A percentile compares a stretch with the other conserved stretches of the same genome.
Evolutionary conservation across 441 rosid species (phyloP).

Genomic region (Sinapis alba): DNA sequence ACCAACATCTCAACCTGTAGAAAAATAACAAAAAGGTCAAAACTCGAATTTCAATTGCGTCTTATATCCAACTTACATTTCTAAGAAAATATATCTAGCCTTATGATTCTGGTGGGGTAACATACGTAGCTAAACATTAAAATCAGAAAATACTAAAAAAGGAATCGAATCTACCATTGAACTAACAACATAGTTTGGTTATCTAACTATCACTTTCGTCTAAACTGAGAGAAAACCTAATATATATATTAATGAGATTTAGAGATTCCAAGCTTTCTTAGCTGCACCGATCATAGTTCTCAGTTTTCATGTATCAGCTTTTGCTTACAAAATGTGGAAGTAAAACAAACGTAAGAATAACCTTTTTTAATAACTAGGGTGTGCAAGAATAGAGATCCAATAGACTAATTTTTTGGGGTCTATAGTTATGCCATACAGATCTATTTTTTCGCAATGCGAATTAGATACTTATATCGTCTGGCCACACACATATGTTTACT

Average conservation of each 20-base stretch:
- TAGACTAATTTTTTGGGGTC: no score
- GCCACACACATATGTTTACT: no score
- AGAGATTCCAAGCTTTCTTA: slow-evolving; percentile 24
- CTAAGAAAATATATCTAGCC: background rate
- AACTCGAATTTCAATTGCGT: background rate
- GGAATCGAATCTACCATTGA: background rate
- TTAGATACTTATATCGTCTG: no score
- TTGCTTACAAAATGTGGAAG: slow-evolving; percentile 30
- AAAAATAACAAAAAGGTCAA: background rate
- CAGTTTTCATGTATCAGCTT: no score
- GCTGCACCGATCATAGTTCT: slow-evolving; percentile 7
- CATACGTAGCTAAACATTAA: background rate
- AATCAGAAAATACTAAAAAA: background rate
- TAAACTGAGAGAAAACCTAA: slow-evolving; percentile 2
- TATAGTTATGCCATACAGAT: no score
- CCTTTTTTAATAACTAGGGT: no score
- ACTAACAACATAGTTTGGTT: slow-evolving; percentile 30
- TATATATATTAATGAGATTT: background rate
- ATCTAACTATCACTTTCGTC: slow-evolving; percentile 38
- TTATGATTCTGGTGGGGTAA: background rate
- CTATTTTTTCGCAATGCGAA: no score
- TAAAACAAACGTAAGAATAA: slow-evolving; percentile 32
- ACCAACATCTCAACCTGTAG: background rate
- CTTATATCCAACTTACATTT: background rate
- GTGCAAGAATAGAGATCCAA: no score